Percentiles rank a stretch among this genome's conserved stretches.
Conservation (phyloP, 352 stramenopile genomes). For the Phytophthora ohioensis region DNA sequence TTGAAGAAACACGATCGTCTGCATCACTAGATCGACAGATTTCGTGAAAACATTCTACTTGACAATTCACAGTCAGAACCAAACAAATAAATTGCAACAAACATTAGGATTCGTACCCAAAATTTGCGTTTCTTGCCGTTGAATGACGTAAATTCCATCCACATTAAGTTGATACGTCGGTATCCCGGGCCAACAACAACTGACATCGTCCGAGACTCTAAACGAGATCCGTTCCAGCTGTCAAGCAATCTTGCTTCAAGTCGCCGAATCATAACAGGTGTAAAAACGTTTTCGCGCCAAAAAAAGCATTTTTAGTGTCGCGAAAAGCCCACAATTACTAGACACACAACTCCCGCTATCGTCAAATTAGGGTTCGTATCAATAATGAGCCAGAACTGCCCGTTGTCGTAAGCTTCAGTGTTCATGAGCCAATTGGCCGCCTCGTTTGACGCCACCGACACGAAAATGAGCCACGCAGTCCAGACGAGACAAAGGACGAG, state of each 20-base stretch:
- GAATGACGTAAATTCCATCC: conserved; percentile 32
- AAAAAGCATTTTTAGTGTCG: conserved; percentile 26
- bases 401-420: conserved; percentile 33
- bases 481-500: conserved; percentile 20
- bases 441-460: conserved; percentile 25
- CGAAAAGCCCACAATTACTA: conserved; percentile 16
- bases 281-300: conserved; percentile 21
- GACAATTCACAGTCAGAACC: too few relatives aligned
- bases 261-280: not conserved
- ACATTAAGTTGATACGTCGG: not conserved
- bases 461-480: conserved; percentile 33
- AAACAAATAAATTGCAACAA: too few relatives aligned
- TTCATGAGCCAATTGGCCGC: conserved; percentile 39
- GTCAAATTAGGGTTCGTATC: conserved; percentile 15
- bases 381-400: conserved; percentile 38
- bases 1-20: not conserved
- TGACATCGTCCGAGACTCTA: conserved; percentile 12
- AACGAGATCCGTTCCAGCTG: not conserved
- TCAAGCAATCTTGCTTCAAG: conserved; percentile 12
- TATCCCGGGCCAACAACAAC: conserved; percentile 13
- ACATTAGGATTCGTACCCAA: conserved; percentile 20
- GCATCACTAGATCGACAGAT: too few relatives aligned
- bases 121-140: conserved; percentile 29
- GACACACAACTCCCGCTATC: not conserved
- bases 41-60: too few relatives aligned